Base-by-base conservation (phyloP, 345 rosid genomes). In the Corchorus capsularis region DNA sequence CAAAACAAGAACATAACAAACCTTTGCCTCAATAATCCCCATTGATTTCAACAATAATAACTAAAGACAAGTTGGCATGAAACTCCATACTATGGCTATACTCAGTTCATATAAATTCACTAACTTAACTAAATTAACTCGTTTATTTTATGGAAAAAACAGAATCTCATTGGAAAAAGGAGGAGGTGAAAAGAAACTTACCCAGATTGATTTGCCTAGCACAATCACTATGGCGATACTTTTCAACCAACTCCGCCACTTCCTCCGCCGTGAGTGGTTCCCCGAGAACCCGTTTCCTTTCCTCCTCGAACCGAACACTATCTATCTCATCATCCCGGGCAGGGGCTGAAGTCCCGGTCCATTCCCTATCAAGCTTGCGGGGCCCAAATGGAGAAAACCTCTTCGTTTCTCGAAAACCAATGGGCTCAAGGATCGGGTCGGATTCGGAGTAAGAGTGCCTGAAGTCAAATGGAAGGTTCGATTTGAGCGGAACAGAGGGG, bases 371-470 rank as follows among this genome's bases (percentile, higher is more conserved):
- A 12, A 94, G 85, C 71, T 93, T 89, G 20, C 97, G 93, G 0
- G 97, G 98, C 13, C 98, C 97, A 57, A 94, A 93, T 0, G 97
- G 98, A 65, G 95, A 93, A 80, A 94, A 94, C 73, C 94, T 85
- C 78, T 89, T 93, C 47, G 96, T 92, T 75, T 94, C 97, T 3
- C 98, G 93, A 73, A 73, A 94, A 61, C 98, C 95, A 52, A 93
- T 89, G 37, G 97, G 98, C 75, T 88, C 77, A 49, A 85, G 66
- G 1, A 35, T 80, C 2, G 91, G 88, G 69, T 87, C 81, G 41
- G 87, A 74, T 88, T 94, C 97, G 9, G 98, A 90, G 71, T 93
- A 94, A 2, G 98, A 89, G 81, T 91, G 86, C 54, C 88, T 81
- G 79, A 93, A 94, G 79, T 93, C 97, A 79, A 94, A 91, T 11